Evolutionary conservation across 495 filamentous ascomycete genomes (phyloP).

Genomic region (Penicillium paxilli): DNA sequence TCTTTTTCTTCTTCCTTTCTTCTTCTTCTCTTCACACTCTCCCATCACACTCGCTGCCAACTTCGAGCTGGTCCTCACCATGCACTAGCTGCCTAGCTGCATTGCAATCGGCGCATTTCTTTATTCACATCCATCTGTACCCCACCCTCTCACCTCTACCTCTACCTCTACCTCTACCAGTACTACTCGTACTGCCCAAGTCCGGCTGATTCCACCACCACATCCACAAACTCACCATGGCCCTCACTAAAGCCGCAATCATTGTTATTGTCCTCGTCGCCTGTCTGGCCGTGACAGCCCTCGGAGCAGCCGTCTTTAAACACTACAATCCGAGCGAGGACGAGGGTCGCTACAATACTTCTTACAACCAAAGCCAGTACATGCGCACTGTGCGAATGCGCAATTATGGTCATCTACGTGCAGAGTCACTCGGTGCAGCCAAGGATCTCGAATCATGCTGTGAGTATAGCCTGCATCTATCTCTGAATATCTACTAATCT

Average conservation of each 20-base stretch:
- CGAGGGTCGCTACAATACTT: constrained; percentile 11
- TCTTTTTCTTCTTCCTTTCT: neutral
- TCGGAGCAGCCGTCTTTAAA: constrained; percentile 36
- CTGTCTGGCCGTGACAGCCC: constrained; percentile 34
- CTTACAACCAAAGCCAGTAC: constrained; percentile 37
- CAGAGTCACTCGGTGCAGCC: constrained; percentile 18
- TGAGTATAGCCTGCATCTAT: constrained; percentile 16
- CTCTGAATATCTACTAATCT: neutral
- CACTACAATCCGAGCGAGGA: constrained; percentile 29
- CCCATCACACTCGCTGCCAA: neutral
- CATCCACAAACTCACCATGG: constrained; percentile 20
- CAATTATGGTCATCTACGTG: constrained; percentile 29
- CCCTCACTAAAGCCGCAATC: constrained; percentile 32
- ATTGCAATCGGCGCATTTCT: neutral
- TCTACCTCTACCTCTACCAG: neutral
- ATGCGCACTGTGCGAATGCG: constrained; percentile 40
- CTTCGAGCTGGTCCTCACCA: neutral
- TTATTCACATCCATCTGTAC: neutral
- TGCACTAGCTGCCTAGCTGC: constrained; percentile 17
- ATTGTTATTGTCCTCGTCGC: constrained; percentile 45
- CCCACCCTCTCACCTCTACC: neutral
- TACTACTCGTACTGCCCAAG: too few species aligned
- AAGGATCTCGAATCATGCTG: constrained; percentile 35
- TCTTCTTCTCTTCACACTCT: too few species aligned
- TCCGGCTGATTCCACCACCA: neutral